Evolutionary conservation across 148 eudicot species (phyloP), one percentile per base, ranked within the genome.

Genomic region (Cornus florida): DNA sequence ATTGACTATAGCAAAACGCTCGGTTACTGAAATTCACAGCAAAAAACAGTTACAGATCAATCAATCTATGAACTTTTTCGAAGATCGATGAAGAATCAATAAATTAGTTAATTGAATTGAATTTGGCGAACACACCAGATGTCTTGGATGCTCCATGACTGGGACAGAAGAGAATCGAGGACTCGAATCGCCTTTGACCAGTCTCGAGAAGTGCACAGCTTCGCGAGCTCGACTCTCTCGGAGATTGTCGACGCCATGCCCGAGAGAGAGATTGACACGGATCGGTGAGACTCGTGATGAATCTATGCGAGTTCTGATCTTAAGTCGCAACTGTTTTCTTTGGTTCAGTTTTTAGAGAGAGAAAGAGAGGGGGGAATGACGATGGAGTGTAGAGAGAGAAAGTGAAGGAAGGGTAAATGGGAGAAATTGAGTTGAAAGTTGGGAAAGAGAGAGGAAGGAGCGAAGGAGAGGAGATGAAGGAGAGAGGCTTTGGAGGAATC

Each of bases 131-230:
- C 56, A 41, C 53, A 95, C 99, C 99, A 93, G 87, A 96, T 82
- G 84, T 96, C 99, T 81, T 92, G 99, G 78, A 90, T 84, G 73
- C 85, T 60, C 74, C 82, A 88, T 71, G 98, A 89, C 35, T 88
- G 81, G 46, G 92, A 78, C 31, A 96, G 86, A 33, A 94, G 87
- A 22, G 97, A 92, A 85, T 96, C 98, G 78, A 96, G 94, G 79
- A 93, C 79, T 75, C 99, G 97, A 87, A 96, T 96, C 23, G 99
- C 99, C 78, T 96, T 96, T 24, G 94, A 91, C 99, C 99, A 96
- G 81, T 96, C 97, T 43, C 92, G 87, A 31, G 94, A 89, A 86
- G 87, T 78, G 84, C 98, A 96, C 17, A 89, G 89, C 91, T 89
- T 93, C 69, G 92, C 97, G 10, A 96, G 92, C 82, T 96, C 91